These are phyloP conservation scores for Eutrema heterophyllum DNA, from an alignment of 345 rosid species.

Conservation along the genomic window DNA sequence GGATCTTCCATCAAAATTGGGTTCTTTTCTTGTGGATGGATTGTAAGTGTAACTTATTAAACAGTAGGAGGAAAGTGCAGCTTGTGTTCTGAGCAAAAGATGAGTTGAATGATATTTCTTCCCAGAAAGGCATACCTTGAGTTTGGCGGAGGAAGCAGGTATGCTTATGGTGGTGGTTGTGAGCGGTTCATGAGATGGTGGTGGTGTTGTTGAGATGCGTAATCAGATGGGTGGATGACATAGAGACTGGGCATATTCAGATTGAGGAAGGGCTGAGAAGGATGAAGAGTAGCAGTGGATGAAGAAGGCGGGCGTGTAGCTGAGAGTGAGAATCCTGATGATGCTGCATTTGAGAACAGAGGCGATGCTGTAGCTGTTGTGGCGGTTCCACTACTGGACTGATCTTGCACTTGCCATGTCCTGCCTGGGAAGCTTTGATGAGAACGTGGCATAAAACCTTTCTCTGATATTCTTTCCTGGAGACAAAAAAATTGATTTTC, in stretches of 20 bases:
- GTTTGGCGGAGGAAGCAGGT: neutral
- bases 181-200: conserved; percentile 41
- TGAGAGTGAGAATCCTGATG: conserved; percentile 98
- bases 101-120: neutral
- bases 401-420: conserved; percentile 72
- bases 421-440: conserved; percentile 49
- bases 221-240: conserved; percentile 35
- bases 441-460: conserved; percentile 38
- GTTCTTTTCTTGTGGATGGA: neutral
- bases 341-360: conserved; percentile 87
- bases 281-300: conserved; percentile 41
- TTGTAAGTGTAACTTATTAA: neutral
- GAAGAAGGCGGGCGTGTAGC: conserved; percentile 47
- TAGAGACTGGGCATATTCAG: conserved; percentile 35
- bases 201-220: conserved; percentile 16
- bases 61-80: conserved; percentile 3
- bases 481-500: neutral
- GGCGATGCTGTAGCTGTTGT: conserved; percentile 35
- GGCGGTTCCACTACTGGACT: conserved; percentile 35
- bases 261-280: conserved; percentile 39
- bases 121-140: conserved; percentile 16
- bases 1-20: neutral
- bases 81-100: neutral
- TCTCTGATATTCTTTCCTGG: conserved; percentile 57
- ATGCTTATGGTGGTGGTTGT: conserved; percentile 46